A percentile compares a stretch with the other conserved stretches of the same genome.
Evolutionary conservation across 2,329 filamentous ascomycete genomes (phyloP).

Genomic region (Cladorrhinum sp.): DNA sequence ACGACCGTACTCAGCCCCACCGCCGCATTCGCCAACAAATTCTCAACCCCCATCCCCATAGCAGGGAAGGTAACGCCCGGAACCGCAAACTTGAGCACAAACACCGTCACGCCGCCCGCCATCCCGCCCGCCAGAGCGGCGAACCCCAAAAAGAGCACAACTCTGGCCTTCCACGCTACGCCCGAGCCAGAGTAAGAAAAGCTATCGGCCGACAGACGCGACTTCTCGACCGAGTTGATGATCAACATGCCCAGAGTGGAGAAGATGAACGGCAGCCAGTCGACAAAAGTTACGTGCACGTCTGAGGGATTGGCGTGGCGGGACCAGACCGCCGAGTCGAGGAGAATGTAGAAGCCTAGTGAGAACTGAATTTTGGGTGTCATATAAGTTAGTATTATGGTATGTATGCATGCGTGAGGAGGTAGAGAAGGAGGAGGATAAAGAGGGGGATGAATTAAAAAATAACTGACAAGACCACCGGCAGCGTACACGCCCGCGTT

Average conservation of each 20-base stretch:
- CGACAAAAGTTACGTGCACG: conserved; percentile 63
- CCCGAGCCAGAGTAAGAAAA: conserved; percentile 61
- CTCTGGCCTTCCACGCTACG: conserved; percentile 66
- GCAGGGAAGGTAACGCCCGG: conserved; percentile 57
- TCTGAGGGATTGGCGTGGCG: conserved; percentile 57
- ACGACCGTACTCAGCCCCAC: conserved; percentile 61
- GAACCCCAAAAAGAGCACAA: conserved; percentile 66
- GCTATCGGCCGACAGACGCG: conserved; percentile 60
- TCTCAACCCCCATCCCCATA: conserved; percentile 63
- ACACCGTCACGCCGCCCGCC: conserved; percentile 66
- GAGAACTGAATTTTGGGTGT: conserved; percentile 54
- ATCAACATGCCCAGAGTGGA: conserved; percentile 66
- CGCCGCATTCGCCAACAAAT: conserved; percentile 62
- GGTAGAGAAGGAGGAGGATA: not conserved
- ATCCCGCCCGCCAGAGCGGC: conserved; percentile 64
- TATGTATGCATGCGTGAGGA: too few relatives aligned
- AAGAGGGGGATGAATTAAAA: not conserved
- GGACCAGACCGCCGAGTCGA: conserved; percentile 67
- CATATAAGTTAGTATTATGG: too few relatives aligned
- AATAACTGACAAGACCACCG: conserved; percentile 57
- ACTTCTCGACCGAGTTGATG: conserved; percentile 68
- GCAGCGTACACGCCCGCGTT: conserved; percentile 62
- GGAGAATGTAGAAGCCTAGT: conserved; percentile 65
- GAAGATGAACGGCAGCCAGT: conserved; percentile 69
- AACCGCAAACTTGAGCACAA: conserved; percentile 64